Base-by-base conservation (phyloP, 2,329 filamentous ascomycete genomes). In the Ophiostoma montium region DNA sequence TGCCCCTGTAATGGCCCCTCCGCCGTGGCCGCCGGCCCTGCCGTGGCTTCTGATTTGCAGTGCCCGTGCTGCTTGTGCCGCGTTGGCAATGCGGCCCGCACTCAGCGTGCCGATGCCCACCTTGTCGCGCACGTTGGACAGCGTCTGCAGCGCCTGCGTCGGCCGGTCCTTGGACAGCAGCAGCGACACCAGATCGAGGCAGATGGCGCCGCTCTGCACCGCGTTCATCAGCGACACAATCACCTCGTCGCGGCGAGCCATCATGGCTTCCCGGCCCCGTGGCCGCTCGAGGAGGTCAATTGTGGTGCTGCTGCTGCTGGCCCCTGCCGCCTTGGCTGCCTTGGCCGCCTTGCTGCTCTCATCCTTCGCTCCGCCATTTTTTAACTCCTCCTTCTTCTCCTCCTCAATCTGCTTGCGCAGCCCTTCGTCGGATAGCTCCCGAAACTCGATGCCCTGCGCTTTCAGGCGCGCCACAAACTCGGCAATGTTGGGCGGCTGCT, bases 91-190 rank as follows among this genome's bases (percentile, higher is more conserved):
- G 55, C 76, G 74, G 46, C 85, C 80, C 3, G 76, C 72, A 16
- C 82, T 84, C 35, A 95, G 67, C 1, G 84, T 86, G 11, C 86
- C 86, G 33, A 83, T 75, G 12, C 86, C 84, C 10, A 86, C 78
- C 53, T 76, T 70, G 10, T 85, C 74, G 58, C 84, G 84, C 18
- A 70, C 71, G 13, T 77, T 73, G 1, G 84, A 87, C 53, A 95
- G 74, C 5, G 86, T 86, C 43, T 70, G 64, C 56, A 79, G 72
- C 5, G 82, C 85, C 55, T 82, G 77, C 9, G 75, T 76, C 0
- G 86, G 84, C n/a, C 71, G 71, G 60, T 92, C 78, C 62, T 88
- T 89, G n/a, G 86, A 86, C 15, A 92, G 71, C 1, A 94, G 71
- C 7, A 94, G 74, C 30, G 88, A 94, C 50, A 94, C 68, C 58